Conservation (phyloP, 2,329 filamentous ascomycete species). For the Fusarium goolgardi region DNA sequence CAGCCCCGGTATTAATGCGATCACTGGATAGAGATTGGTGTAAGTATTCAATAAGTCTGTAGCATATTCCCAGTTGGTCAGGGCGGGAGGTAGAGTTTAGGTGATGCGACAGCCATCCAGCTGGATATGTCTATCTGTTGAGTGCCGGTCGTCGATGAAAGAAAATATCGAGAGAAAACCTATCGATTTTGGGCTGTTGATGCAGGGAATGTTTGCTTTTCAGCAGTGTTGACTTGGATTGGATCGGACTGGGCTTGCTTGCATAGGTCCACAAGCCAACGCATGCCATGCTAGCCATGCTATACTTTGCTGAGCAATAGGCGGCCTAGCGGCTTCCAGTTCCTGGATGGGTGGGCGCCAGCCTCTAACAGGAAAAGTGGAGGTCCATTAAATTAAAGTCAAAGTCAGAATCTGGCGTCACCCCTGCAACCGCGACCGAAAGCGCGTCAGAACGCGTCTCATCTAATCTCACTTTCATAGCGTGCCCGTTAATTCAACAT, state of each 20-base stretch:
- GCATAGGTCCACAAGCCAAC: slow-evolving; percentile 16
- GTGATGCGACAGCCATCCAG: slow-evolving; percentile 40
- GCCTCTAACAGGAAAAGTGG: slow-evolving; percentile 8
- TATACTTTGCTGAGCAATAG: slow-evolving; percentile 1
- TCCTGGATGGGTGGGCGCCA: slow-evolving; percentile 8
- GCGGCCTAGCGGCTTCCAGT: slow-evolving; percentile 7
- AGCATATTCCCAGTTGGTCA: slow-evolving; percentile 38
- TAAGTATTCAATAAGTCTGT: slow-evolving; percentile 17
- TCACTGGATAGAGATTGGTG: slow-evolving; percentile 26
- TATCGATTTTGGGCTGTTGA: slow-evolving; percentile 32
- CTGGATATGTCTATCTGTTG: background rate
- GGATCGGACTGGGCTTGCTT: slow-evolving; percentile 19
- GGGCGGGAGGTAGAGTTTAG: slow-evolving; percentile 32
- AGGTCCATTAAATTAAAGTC: slow-evolving; percentile 19
- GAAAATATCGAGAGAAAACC: slow-evolving; percentile 15
- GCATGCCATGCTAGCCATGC: slow-evolving; percentile 2
- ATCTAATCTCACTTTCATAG: background rate
- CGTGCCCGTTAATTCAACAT: slow-evolving; percentile 24
- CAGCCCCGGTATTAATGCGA: slow-evolving; percentile 31
- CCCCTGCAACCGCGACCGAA: slow-evolving; percentile 22
- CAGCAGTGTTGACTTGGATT: slow-evolving; percentile 17
- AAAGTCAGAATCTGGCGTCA: slow-evolving; percentile 10
- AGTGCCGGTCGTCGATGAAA: slow-evolving; percentile 5
- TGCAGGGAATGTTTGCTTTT: slow-evolving; percentile 34
- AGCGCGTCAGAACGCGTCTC: slow-evolving; percentile 38